Percentiles rank a stretch among this genome's conserved stretches.
phyloP scores from a whole-genome alignment of 108 stramenopile species.

The Nannochloropsis salina region DNA sequence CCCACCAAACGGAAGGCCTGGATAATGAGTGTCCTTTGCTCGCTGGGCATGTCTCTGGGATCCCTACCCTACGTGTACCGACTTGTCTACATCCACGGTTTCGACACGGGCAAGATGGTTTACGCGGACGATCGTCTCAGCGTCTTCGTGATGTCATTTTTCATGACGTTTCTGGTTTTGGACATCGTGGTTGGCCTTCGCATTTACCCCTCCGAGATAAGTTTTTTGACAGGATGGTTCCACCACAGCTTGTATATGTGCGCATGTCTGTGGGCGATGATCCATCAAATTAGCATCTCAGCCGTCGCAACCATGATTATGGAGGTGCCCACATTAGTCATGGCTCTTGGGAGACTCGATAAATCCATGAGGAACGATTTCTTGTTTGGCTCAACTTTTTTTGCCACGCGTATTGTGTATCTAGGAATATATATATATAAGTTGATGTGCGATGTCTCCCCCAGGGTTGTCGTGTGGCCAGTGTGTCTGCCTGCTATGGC shows the following conservation, averaged over 20 bases:
- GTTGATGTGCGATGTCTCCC: conserved; percentile 10
- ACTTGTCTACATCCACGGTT: not conserved
- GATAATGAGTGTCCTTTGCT: not conserved
- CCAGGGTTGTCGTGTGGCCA: not conserved
- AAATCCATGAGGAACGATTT: not conserved
- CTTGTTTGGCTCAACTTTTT: conserved; percentile 14
- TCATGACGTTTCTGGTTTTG: not conserved
- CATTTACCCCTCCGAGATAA: not conserved
- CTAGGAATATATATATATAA: not conserved
- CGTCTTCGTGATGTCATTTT: not conserved
- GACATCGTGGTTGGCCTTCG: not conserved
- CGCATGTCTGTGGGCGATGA: not conserved
- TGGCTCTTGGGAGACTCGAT: not conserved
- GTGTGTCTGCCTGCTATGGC: not conserved
- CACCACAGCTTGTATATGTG: conserved; percentile 7
- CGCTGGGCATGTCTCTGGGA: not conserved
- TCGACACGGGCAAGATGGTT: not conserved
- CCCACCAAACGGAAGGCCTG: conserved; percentile 3
- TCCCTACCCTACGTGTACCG: not conserved
- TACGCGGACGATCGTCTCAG: conserved; percentile 17
- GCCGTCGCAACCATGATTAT: conserved; percentile 13
- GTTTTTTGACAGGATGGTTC: not conserved
- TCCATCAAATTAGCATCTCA: not conserved
- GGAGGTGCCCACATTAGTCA: conserved; percentile 17
- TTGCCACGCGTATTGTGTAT: not conserved